Evolutionary conservation across 805 yeast genomes (phyloP).

Genomic region (Jamesozyma spencerorum): DNA sequence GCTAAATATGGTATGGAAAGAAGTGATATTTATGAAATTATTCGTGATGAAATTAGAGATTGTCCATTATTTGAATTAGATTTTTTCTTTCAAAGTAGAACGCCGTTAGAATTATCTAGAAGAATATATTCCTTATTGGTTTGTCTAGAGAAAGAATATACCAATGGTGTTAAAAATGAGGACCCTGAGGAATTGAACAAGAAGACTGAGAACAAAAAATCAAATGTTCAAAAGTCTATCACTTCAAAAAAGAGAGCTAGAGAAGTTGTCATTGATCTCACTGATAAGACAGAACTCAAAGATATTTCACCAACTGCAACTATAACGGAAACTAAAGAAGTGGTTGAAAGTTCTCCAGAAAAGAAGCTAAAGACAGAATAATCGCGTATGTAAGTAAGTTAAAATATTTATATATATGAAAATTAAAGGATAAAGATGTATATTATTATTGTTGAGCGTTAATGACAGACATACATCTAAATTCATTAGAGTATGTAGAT

Average conservation of each 20-base stretch:
- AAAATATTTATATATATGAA: background rate
- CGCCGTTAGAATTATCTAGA: slow-evolving; percentile 69
- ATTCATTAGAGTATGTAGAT: slow-evolving; percentile 72
- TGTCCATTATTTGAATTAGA: slow-evolving; percentile 80
- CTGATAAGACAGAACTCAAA: background rate
- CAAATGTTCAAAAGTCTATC: background rate
- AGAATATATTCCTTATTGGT: slow-evolving; percentile 73
- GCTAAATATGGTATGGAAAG: slow-evolving; percentile 74
- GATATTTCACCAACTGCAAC: too few relatives aligned
- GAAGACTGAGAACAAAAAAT: background rate
- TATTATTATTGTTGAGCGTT: slow-evolving; percentile 36
- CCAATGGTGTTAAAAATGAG: background rate
- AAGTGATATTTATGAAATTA: slow-evolving; percentile 67
- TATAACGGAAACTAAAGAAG: background rate
- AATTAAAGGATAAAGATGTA: background rate
- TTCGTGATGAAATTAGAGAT: slow-evolving; percentile 65
- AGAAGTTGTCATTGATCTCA: background rate
- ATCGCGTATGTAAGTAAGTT: too few relatives aligned
- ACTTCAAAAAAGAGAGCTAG: background rate
- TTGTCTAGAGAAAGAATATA: slow-evolving; percentile 58
- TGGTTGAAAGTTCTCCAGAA: background rate
- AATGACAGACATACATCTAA: slow-evolving; percentile 84
- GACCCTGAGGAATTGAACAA: background rate
- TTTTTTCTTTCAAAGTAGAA: slow-evolving; percentile 78
- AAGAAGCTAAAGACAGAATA: too few relatives aligned